Conservation (phyloP, 257 asterid genomes). For the Catharanthus roseus region DNA sequence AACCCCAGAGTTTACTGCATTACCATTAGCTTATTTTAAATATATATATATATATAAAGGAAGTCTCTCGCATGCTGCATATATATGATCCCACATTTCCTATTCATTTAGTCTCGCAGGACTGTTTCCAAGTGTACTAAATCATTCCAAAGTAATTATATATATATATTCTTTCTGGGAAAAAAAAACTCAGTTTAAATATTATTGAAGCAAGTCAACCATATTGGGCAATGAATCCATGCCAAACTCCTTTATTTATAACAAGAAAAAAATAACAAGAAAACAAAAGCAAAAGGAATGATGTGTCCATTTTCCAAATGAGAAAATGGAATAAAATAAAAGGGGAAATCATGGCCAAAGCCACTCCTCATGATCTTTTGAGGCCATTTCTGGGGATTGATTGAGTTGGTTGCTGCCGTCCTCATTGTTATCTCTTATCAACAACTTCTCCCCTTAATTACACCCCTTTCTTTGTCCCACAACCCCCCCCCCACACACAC, state of each 20-base stretch:
- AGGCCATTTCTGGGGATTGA: neutral
- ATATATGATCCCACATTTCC: too few relatives aligned
- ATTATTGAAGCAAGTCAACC: neutral
- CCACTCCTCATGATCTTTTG: too few relatives aligned
- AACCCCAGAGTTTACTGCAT: too few relatives aligned
- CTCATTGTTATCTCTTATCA: constrained; percentile 12
- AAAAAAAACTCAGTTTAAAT: neutral
- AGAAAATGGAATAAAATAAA: neutral
- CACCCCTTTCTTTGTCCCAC: neutral
- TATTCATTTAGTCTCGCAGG: too few relatives aligned
- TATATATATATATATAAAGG: too few relatives aligned
- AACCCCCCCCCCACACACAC: too few relatives aligned
- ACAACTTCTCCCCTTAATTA: neutral
- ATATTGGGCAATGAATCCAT: neutral
- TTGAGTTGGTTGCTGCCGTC: constrained; percentile 9
- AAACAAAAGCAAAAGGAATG: constrained; percentile 1
- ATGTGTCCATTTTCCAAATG: neutral
- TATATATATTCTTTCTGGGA: neutral
- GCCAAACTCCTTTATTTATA: neutral
- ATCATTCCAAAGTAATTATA: constrained; percentile 2
- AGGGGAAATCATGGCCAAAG: neutral
- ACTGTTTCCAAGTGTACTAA: neutral
- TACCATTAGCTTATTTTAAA: too few relatives aligned
- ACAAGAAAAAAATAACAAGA: neutral
- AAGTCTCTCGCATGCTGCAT: too few relatives aligned